These are phyloP conservation scores for Termitomyces sp. DNA, from an alignment of 768 basidiomycete species.

Conservation along the genomic window DNA sequence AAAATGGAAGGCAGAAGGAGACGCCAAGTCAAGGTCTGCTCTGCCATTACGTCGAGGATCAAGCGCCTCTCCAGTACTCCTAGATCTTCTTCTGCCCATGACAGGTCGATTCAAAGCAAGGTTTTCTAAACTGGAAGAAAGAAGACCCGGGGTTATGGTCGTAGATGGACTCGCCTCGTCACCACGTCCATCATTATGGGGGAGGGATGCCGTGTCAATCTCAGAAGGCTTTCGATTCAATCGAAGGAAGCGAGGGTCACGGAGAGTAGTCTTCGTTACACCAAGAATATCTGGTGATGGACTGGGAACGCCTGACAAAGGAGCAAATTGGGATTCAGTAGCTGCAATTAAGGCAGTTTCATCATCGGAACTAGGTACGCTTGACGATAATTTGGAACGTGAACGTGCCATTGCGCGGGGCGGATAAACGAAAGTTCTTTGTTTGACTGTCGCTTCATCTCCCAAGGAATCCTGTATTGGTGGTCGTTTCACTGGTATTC, in stretches of 20 bases:
- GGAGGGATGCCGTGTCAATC: not conserved
- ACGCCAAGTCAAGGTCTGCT: conserved; percentile 23
- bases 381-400: conserved; percentile 24
- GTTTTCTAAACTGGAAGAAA: conserved; percentile 9
- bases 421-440: conserved; percentile 50
- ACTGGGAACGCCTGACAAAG: conserved; percentile 6
- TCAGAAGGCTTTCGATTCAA: conserved; percentile 2
- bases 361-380: conserved; percentile 21
- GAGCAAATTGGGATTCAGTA: not conserved
- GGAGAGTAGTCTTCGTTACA: not conserved
- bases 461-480: conserved; percentile 20
- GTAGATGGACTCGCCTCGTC: conserved; percentile 11
- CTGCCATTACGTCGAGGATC: conserved; percentile 7
- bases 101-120: conserved; percentile 1
- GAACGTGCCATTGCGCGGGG: conserved; percentile 31
- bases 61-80: conserved; percentile 31
- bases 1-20: conserved; percentile 38
- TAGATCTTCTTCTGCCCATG: conserved; percentile 34
- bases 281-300: conserved; percentile 3
- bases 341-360: conserved; percentile 5
- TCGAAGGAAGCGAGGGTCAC: conserved; percentile 2
- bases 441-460: conserved; percentile 30
- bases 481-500: conserved; percentile 24
- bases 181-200: conserved; percentile 4
- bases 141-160: conserved; percentile 13